Percentiles rank a stretch among this genome's conserved stretches.
Conservation (phyloP, 2,329 filamentous ascomycete species). For the Cladosporium cucumerinum region DNA sequence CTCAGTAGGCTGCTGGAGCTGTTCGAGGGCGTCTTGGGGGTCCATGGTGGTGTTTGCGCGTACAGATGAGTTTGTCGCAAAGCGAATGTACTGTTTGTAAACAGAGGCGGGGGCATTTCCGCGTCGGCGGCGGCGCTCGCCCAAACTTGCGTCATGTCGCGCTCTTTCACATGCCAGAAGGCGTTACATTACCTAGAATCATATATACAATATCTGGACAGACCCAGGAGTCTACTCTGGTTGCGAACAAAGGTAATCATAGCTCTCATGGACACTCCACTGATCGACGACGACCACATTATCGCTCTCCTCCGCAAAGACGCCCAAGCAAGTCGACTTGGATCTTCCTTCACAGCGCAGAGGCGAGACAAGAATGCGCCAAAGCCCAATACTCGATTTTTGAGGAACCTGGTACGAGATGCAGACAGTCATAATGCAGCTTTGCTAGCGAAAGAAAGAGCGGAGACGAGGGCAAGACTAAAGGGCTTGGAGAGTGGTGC, state of each 20-base stretch:
- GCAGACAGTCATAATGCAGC: conserved; percentile 87
- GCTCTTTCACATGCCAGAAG: conserved; percentile 10
- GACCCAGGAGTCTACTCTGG: not conserved
- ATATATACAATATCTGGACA: not conserved
- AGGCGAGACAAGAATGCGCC: conserved; percentile 48
- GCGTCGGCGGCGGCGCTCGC: not conserved
- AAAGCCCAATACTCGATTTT: conserved; percentile 87
- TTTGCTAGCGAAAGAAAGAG: conserved; percentile 76
- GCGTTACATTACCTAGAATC: not conserved
- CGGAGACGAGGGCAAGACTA: conserved; percentile 71
- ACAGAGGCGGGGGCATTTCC: not conserved
- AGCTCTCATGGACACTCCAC: conserved; percentile 7
- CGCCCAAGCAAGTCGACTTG: conserved; percentile 57
- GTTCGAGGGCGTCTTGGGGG: conserved; percentile 19
- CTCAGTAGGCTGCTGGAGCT: conserved; percentile 57
- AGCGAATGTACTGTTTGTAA: not conserved
- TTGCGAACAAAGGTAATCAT: not conserved
- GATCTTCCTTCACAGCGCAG: conserved; percentile 6
- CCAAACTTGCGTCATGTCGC: conserved; percentile 4
- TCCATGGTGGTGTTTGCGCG: conserved; percentile 19
- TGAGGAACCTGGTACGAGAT: conserved; percentile 82
- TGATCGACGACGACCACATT: conserved; percentile 65
- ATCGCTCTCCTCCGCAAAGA: conserved; percentile 76
- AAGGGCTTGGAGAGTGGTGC: conserved; percentile 47
- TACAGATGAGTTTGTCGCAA: not conserved